Evolutionary conservation across 768 basidiomycete genomes (phyloP), one percentile per base, ranked within the genome.

Genomic region (Gautieria morchelliformis): DNA sequence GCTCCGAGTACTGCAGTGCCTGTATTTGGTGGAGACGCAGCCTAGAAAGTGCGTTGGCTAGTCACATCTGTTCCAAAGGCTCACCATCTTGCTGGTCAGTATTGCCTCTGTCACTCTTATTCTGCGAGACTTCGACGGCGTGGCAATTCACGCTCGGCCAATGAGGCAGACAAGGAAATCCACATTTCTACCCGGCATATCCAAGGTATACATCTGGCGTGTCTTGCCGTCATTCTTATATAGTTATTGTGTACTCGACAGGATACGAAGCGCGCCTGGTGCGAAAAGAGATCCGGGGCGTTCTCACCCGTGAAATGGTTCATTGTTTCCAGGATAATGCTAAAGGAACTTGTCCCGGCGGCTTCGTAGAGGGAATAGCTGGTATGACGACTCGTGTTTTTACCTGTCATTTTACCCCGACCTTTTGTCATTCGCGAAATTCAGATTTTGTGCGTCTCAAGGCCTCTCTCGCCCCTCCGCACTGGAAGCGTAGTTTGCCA

Each of bases 341-440:
- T 1, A 64, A 71, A 22, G 82, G 74, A 24, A 78, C 76, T 44
- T 83, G 79, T 61, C 85, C 86, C 0, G 77, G 79, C 1, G 89
- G 89, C 1, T 70, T 92, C 48, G 80, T 88, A 60, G 89, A 92
- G 65, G 89, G 89, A 19, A 75, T 92, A 27, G 89, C 88, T 67
- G 87, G 87, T 85, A 58, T 44, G 72, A 15, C n/a, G 30, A 41
- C 55, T 44, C 30, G 9, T 2, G 40, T 5, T 27, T 27, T 41
- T 41, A n/a, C 42, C 2, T 22, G 5, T 9, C 11, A 9, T 44
- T 44, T 44, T 17, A 44, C n/a, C 42, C 20, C 11, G 7, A 11
- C 32, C n/a, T 20, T 52, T 19, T 39, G 40, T 45, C 6, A n/a
- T 47, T 4, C 2, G 10, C 35, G 33, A 24, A 37, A 35, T 14